Evolutionary conservation across 2,329 filamentous ascomycete genomes (phyloP).

Genomic region (Endoconidiophora polonica): DNA sequence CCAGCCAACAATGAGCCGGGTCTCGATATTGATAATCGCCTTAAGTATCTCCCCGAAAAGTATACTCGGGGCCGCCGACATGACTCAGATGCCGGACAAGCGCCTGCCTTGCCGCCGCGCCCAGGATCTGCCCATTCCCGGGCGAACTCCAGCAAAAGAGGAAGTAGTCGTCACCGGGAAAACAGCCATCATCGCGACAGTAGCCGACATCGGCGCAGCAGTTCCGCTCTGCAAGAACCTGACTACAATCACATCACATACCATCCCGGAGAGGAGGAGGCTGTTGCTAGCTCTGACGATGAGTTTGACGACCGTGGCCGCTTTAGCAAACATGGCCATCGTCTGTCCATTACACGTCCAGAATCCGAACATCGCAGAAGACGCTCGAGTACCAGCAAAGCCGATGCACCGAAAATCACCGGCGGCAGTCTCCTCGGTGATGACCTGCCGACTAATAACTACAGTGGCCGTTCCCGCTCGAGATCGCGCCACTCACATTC

Average conservation of each 20-base stretch:
- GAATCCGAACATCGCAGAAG: constrained; percentile 1
- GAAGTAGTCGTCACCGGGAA: constrained; percentile 1
- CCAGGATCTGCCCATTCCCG: constrained; percentile 11
- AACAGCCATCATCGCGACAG: neutral
- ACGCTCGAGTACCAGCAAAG: neutral
- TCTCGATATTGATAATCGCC: constrained; percentile 20
- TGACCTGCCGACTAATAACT: neutral
- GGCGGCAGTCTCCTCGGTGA: constrained; percentile 1
- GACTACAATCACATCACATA: neutral
- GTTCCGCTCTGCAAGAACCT: neutral
- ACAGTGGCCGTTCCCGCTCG: neutral
- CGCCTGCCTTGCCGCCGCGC: constrained; percentile 12
- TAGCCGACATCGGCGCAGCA: constrained; percentile 5
- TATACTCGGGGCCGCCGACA: constrained; percentile 21
- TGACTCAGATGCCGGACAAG: neutral
- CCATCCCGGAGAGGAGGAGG: constrained; percentile 4
- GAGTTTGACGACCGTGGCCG: constrained; percentile 1
- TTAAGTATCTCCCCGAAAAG: constrained; percentile 32
- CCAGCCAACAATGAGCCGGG: neutral
- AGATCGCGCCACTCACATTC: constrained; percentile 6
- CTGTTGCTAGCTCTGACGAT: constrained; percentile 8
- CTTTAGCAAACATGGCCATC: neutral
- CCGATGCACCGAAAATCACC: neutral
- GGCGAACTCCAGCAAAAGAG: constrained; percentile 1
- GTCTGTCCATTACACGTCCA: neutral